phyloP scores from a whole-genome alignment of 106 monocot genomes.

The Triglochin maritima region DNA sequence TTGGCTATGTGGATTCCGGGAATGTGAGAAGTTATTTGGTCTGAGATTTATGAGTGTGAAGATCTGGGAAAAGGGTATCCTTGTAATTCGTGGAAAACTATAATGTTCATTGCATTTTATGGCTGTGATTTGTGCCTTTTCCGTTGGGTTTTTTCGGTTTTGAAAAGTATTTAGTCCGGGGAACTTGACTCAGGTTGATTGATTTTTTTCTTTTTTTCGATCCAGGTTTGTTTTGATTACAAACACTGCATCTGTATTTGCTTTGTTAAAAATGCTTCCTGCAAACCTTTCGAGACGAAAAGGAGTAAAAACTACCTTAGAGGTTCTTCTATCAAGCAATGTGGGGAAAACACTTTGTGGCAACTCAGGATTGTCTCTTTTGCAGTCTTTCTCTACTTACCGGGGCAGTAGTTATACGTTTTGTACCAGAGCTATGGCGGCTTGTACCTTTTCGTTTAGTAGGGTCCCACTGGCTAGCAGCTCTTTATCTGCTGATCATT shows the following conservation, averaged over 20 bases:
- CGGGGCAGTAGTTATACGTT: background rate
- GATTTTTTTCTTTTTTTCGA: too few species aligned
- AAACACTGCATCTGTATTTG: background rate
- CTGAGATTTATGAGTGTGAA: too few species aligned
- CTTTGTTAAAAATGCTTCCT: conserved; percentile 10
- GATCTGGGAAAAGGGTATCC: too few species aligned
- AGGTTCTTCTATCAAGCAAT: background rate
- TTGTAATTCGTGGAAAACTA: too few species aligned
- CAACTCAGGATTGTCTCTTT: background rate
- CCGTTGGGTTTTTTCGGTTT: too few species aligned
- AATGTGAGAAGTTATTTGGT: too few species aligned
- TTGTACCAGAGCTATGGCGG: conserved; percentile 20
- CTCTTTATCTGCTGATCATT: background rate
- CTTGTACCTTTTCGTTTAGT: conserved; percentile 28
- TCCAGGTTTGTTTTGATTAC: too few species aligned
- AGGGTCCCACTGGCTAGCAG: background rate
- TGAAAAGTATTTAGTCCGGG: too few species aligned
- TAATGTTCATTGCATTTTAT: too few species aligned
- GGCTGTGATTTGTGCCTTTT: too few species aligned
- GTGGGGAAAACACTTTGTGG: conserved; percentile 2
- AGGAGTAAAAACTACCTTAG: background rate
- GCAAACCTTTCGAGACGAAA: conserved; percentile 1
- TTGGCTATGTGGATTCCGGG: too few species aligned
- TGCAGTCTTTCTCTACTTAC: background rate
- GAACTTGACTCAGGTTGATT: too few species aligned